Percentiles rank a stretch among this genome's conserved stretches.
Conservation (phyloP, 2,329 filamentous ascomycete species). For the Fusarium fracticaudum region DNA sequence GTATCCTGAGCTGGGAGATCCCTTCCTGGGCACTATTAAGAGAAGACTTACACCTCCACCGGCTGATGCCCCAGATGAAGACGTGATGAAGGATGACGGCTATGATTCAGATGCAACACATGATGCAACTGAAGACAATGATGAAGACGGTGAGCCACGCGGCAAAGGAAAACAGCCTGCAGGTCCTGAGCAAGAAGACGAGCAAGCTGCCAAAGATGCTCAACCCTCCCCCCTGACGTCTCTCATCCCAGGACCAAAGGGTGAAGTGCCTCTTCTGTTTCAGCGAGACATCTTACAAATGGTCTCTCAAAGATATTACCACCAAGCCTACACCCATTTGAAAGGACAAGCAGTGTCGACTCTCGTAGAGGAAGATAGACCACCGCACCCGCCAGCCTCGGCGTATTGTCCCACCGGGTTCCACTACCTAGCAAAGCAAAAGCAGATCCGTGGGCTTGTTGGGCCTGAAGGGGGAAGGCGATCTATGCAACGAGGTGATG, state of each 20-base stretch:
- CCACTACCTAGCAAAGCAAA: not conserved
- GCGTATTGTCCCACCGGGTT: not conserved
- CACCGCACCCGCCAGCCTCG: not conserved
- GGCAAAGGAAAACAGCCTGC: not conserved
- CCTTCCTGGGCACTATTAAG: slow-evolving; percentile 7
- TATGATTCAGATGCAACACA: not conserved
- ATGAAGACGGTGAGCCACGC: not conserved
- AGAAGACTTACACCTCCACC: not conserved
- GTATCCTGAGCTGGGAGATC: not conserved
- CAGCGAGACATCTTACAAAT: not conserved
- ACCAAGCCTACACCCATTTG: not conserved
- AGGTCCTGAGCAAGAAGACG: not conserved
- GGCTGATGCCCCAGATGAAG: not conserved
- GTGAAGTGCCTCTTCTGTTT: not conserved
- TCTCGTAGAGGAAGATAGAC: slow-evolving; percentile 21
- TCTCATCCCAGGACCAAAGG: not conserved
- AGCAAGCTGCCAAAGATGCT: fast-evolving
- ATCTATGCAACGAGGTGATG: not conserved
- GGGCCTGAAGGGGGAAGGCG: not conserved
- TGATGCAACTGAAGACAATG: not conserved
- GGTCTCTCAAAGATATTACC: slow-evolving; percentile 3
- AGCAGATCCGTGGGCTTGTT: not conserved
- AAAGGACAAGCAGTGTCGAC: slow-evolving; percentile 1
- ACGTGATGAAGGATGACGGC: not conserved
- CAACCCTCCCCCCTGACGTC: not conserved